Evolutionary conservation across 257 asterid species (phyloP).

Genomic region (Leptodermis oblonga): DNA sequence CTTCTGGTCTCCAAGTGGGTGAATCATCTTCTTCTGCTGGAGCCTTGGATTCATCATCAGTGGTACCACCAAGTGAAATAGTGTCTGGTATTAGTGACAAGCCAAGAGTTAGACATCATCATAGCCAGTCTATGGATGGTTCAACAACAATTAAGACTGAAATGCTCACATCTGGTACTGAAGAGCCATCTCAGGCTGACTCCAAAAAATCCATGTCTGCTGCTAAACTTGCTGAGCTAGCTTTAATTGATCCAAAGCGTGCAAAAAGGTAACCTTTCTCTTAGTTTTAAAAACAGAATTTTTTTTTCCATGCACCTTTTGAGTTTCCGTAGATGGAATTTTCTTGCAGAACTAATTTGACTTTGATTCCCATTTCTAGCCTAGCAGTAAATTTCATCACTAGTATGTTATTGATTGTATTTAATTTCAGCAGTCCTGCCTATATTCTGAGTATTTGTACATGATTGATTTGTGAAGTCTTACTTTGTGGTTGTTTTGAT

Average conservation of each 20-base stretch:
- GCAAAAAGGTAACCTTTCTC: slow-evolving; percentile 67
- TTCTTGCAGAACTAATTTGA: background rate
- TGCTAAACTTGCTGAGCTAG: slow-evolving; percentile 97
- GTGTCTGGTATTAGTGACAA: slow-evolving; percentile 38
- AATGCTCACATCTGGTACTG: slow-evolving; percentile 73
- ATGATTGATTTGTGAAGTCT: background rate
- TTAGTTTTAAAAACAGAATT: background rate
- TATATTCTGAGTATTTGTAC: too few relatives aligned
- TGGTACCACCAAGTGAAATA: slow-evolving; percentile 31
- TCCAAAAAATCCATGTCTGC: slow-evolving; percentile 89
- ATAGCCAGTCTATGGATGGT: slow-evolving; percentile 99
- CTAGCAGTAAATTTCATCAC: background rate
- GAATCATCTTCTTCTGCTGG: slow-evolving; percentile 54
- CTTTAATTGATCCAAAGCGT: slow-evolving; percentile 92
- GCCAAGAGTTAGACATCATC: slow-evolving; percentile 86
- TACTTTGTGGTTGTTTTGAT: slow-evolving; percentile 2
- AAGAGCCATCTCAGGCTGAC: slow-evolving; percentile 69
- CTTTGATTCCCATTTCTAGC: background rate
- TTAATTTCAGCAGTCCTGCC: background rate
- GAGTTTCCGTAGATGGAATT: background rate
- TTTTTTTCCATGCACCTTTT: background rate
- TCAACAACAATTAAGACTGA: slow-evolving; percentile 78
- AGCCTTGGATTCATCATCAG: slow-evolving; percentile 35
- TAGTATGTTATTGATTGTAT: background rate
- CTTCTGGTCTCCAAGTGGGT: slow-evolving; percentile 61